Base-by-base conservation (phyloP, 2,329 filamentous ascomycete species). In the Ceratocystis harringtonii region DNA sequence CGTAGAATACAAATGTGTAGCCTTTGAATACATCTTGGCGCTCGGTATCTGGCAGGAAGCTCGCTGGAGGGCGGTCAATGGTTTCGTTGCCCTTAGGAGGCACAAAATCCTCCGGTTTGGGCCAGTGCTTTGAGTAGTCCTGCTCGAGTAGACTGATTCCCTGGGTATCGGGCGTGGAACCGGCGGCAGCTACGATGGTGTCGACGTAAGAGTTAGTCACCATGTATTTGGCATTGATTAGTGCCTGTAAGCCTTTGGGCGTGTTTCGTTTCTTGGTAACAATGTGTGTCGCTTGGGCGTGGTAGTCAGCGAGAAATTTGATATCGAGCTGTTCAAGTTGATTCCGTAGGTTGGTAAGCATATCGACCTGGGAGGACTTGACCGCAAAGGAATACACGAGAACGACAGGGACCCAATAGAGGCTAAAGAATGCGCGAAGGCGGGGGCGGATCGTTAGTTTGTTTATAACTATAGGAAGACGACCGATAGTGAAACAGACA, bases 241-340 rank as follows among this genome's bases (percentile, higher is more conserved):
- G 78, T 1, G 90, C 92, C 72, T 95, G 90, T 1, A 99, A 79
- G 0, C 89, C 90, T 69, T 90, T 91, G 0, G 92, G 83, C 0
- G 90, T 92, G 73, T 97, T 99, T 61, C 94, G 83, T 75, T 95
- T 96, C 73, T 85, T 89, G 6, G 90, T 86, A 43, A 97, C 85
- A 10, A 95, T 88, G 74, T 97, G 92, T 0, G 92, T 96, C 0
- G 92, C 96, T 32, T 81, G 77, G 17, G 78, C 80, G 30, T 81
- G 76, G 73, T 90, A 96, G 3, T 91, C 86, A 55, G 83, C 79
- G 15, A 88, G 78, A 15, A 90, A 86, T 74, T 96, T 97, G 74
- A 97, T 86, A 72, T 96, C 94, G n/a, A 95, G 80, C 57, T 86
- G 83, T 72, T 95, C 90, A 19, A 97, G 82, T 64, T 81, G 81